phyloP scores from a whole-genome alignment of 495 filamentous ascomycete species.

The Tetracladium setigerum region DNA sequence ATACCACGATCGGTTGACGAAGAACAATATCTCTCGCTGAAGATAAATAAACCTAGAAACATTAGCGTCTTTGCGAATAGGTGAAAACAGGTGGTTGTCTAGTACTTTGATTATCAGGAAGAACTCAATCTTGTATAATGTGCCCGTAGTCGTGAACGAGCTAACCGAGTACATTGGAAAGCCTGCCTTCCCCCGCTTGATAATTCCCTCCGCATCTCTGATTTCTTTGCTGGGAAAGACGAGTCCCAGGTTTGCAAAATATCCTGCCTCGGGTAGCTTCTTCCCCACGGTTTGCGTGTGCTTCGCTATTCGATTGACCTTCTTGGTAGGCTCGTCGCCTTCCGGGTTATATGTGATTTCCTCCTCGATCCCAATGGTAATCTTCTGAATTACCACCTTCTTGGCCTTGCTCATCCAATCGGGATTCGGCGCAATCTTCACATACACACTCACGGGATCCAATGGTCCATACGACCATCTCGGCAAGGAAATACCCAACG shows the following conservation, averaged over 20 bases:
- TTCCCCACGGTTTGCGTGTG: constrained; percentile 73
- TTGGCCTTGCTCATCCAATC: constrained; percentile 86
- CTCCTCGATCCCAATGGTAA: constrained; percentile 91
- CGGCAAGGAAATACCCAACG: constrained; percentile 81
- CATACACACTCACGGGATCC: constrained; percentile 92
- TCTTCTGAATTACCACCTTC: constrained; percentile 88
- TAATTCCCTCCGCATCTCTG: constrained; percentile 78
- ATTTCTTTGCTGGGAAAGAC: constrained; percentile 89
- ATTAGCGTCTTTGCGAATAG: constrained; percentile 3
- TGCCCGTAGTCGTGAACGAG: constrained; percentile 90
- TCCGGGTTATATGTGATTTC: constrained; percentile 97
- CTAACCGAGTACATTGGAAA: constrained; percentile 86
- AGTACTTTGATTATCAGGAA: constrained; percentile 86
- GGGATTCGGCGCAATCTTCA: constrained; percentile 84
- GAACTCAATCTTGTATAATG: constrained; percentile 97
- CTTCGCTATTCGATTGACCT: constrained; percentile 77
- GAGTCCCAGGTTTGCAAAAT: constrained; percentile 82
- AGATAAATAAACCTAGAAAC: constrained; percentile 77
- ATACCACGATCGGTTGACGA: constrained; percentile 91
- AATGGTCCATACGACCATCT: constrained; percentile 95
- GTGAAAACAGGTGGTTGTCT: not conserved
- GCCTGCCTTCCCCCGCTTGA: constrained; percentile 73
- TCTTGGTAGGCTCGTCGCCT: constrained; percentile 91
- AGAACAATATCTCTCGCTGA: constrained; percentile 83
- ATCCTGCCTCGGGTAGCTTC: constrained; percentile 81